Base-by-base conservation (phyloP, 352 stramenopile species). In the Phytophthora syringae region DNA sequence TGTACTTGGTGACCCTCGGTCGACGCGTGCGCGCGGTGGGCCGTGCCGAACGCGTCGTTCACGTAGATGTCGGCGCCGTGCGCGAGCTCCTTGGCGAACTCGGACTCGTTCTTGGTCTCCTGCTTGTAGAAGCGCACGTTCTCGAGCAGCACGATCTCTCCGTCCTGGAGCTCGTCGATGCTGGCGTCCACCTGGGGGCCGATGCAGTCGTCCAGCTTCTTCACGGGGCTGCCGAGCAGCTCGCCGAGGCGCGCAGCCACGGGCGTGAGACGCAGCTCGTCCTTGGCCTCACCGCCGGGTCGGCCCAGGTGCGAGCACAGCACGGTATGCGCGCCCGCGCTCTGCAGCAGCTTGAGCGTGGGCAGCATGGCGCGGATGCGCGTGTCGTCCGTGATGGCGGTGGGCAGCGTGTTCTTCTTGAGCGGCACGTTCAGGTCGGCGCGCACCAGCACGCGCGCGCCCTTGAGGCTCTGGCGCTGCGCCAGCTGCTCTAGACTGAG, bases 341-440 rank as follows among this genome's bases (percentile, higher is more conserved):
- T 75, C 65, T 98, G 92, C 56, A 99, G 86, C 76, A 92, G 50
- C 20, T 87, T 69, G 16, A 99, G 94, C 34, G 97, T 99, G 11
- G 98, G 84, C 70, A 99, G 67, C 71, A 90, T 84, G 9, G 88
- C 97, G 27, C 97, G 92, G 81, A 99, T 99, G 60, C 98, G 96
- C 52, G 83, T 93, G 69, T 93, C 83, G 50, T 99, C 97, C 40
- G 97, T 98, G 86, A 99, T 99, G 20, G 72, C 96, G 20, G 88
- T 77, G 68, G 97, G 95, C 72, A 79, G 88, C 64, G 74, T 58
- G 59, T 89, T 83, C 74, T 96, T 96, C 72, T 87, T 80, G 67
- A 99, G 92, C n/a, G 98, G 98, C 54, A 99, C 98, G 79, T 99
- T 99, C 48, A 99, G 90, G 84, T 99, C 98, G 37, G 96, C 98